Evolutionary conservation across 179 eudicot species (phyloP), one percentile per base, ranked within the genome.

Genomic region (Silene noctiflora): DNA sequence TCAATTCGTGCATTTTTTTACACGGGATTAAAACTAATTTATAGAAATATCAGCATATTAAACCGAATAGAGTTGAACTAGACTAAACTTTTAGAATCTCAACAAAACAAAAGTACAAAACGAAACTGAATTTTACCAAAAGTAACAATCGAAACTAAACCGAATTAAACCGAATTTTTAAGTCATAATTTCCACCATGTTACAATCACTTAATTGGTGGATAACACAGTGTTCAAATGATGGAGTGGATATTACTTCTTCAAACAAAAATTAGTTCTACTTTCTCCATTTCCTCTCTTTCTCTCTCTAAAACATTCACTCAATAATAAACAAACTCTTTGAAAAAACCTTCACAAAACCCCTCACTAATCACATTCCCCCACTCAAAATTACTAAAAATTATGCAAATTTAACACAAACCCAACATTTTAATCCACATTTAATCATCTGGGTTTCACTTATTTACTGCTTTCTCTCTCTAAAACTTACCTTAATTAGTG

Each of bases 351-450:
- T 12, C 67, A 62, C 33, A 62, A 62, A 25, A 62, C 44, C 44
- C 44, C 29, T 16, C n/a, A 27, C 12, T 27, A 64, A 64, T 25
- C n/a, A 64, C 68, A 27, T 24, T 12, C 25, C 4, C 39, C 39
- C 39, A 64, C 16, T 22, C 10, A 24, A 63, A 61, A 6, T 9
- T 21, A 29, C 29, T 9, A 67, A 35, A 33, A 10, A 16, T 33
- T 67, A 2, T 67, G 51, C 10, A 67, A 68, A 68, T 20, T 24
- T 65, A 65, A 27, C 16, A 42, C 46, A 44, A 0, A 68, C 72
- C 42, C 69, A 39, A n/a, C 80, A 75, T 81, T 46, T 73, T 68
- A 73, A 22, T 77, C 69, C 25, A 55, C 73, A 78, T 61, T 56
- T 68, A 64, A 27, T 69, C 72, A 81, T 77, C 72, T 72, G 67